These are phyloP conservation scores for Hordeum pubiflorum DNA, from an alignment of 202 grass and related monocot species.

Conservation along the genomic window DNA sequence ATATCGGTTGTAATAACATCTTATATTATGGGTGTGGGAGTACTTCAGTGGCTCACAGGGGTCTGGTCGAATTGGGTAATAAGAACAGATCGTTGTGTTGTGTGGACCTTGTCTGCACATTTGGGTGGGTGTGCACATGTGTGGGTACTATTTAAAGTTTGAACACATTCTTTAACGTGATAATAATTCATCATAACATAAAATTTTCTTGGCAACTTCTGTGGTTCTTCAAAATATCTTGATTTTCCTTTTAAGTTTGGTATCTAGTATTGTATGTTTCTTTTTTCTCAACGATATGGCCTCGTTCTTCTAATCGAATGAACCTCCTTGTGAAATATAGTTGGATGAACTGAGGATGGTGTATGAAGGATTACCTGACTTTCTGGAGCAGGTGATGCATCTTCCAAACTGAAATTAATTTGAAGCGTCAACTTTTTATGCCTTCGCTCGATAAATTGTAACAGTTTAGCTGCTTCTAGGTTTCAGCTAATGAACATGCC, in stretches of 20 bases:
- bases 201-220: not conserved
- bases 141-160: constrained; percentile 12
- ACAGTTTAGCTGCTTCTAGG: constrained; percentile 48
- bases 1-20: too few relatives aligned
- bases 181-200: not conserved
- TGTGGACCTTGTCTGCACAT: not conserved
- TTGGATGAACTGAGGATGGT: constrained; percentile 88
- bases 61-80: not conserved
- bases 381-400: constrained; percentile 71
- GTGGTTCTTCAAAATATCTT: not conserved
- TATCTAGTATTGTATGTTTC: not conserved
- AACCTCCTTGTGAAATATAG: constrained; percentile 35
- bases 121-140: not conserved
- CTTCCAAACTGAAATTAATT: constrained; percentile 27
- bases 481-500: constrained; percentile 69
- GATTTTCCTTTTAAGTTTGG: not conserved
- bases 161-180: not conserved
- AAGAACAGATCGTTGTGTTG: not conserved
- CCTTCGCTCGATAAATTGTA: constrained; percentile 23
- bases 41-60: not conserved
- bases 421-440: constrained; percentile 2
- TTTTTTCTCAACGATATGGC: constrained; percentile 12
- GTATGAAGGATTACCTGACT: constrained; percentile 83
- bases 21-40: too few relatives aligned
- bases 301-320: constrained; percentile 24